Evolutionary conservation across 331 rosid genomes (phyloP).

Genomic region (Telfairia occidentalis): DNA sequence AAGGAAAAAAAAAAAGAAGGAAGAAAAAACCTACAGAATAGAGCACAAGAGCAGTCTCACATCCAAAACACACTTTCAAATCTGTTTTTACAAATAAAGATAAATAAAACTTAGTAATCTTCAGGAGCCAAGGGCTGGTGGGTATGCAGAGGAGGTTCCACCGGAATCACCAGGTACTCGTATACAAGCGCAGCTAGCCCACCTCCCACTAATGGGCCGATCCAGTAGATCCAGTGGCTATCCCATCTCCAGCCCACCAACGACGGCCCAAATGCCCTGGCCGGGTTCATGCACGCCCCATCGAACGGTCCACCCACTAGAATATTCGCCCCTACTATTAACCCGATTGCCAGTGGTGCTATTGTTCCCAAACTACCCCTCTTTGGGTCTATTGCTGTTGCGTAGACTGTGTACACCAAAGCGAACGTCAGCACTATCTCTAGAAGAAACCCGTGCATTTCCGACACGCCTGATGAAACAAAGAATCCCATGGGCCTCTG

Average conservation of each 20-base stretch:
- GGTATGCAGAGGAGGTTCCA: slow-evolving; percentile 45
- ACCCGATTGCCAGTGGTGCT: slow-evolving; percentile 75
- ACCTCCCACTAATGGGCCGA: slow-evolving; percentile 85
- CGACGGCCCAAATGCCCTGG: slow-evolving; percentile 86
- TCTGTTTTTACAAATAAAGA: not conserved
- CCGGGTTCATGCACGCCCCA: slow-evolving; percentile 95
- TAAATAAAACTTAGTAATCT: slow-evolving; percentile 44
- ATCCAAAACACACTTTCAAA: slow-evolving; percentile 8
- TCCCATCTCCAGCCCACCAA: slow-evolving; percentile 86
- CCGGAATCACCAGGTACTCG: slow-evolving; percentile 67
- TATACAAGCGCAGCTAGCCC: slow-evolving; percentile 67
- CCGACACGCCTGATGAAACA: slow-evolving; percentile 39
- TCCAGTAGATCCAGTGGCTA: slow-evolving; percentile 85
- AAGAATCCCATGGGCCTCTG: slow-evolving; percentile 68
- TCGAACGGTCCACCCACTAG: slow-evolving; percentile 86
- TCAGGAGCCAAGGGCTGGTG: slow-evolving; percentile 93
- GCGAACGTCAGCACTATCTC: slow-evolving; percentile 74
- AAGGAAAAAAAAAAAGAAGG: not conserved
- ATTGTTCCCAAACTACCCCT: slow-evolving; percentile 51
- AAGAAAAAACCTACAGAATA: not conserved
- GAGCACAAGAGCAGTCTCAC: not conserved
- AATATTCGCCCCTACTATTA: slow-evolving; percentile 72
- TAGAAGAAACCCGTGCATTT: slow-evolving; percentile 40
- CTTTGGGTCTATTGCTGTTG: slow-evolving; percentile 85
- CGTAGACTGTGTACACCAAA: slow-evolving; percentile 64